Base-by-base conservation (phyloP, 1,284 basidiomycete species). In the Inonotus obliquus region DNA sequence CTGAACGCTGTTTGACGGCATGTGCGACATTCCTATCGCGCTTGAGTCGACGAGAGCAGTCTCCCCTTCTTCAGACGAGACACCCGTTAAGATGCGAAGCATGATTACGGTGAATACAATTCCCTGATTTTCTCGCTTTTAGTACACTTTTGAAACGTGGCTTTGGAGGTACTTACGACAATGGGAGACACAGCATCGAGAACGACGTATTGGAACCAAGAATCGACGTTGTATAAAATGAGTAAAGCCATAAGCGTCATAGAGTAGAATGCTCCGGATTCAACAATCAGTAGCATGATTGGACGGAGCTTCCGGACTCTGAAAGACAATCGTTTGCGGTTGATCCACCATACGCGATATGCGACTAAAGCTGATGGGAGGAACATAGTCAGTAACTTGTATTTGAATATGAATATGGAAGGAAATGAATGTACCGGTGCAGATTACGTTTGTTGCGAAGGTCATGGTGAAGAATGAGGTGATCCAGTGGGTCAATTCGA, bases 181-280 rank as follows among this genome's bases (percentile, higher is more conserved):
- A 29, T 49, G 25, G 48, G 48, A 7, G 48, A 49, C 1, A 76
- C 75, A 14, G 74, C 70, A 63, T 77, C 76, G 4, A 77, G 64
- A 21, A 76, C 59, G 19, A 77, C 68, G 59, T 76, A 77, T 59
- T 76, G 75, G 55, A 73, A 72, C 69, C 72, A 76, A 7, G 71
- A 73, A 32, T 70, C 67, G 7, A 66, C 63, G 55, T 72, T 67
- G 64, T 75, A 77, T 13, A 75, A 64, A 19, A 75, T 68, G 11
- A 77, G 69, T 19, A 77, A 65, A 10, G 67, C 65, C 23, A 74
- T 65, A 13, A 77, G 70, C 4, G 73, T 72, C 19, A 65, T 65
- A 1, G 75, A 76, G 64, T 77, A 77, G 27, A 77, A 72, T 5
- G 73, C 71, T 21, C 77, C 76, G 17, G 75, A 76, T 63, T 77